Evolutionary conservation across 1,284 basidiomycete genomes (phyloP), one percentile per base, ranked within the genome.

Genomic region (Pyrrhoderma lamaoense): DNA sequence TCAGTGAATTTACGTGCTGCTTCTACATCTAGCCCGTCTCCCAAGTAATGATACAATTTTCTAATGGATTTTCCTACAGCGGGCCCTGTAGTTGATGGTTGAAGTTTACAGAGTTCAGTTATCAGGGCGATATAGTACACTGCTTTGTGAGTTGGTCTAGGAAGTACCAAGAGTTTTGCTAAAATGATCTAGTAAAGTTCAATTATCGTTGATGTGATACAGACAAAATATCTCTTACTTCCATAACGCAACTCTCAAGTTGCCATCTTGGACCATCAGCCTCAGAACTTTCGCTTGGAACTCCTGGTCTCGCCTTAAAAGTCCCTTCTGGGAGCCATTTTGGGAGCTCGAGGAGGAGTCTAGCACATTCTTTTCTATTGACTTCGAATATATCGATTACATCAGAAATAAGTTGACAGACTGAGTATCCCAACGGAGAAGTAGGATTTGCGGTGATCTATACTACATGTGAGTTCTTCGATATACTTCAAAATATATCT

Each of bases 51-150:
- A 63, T 96, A 99, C 13, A 98, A 67, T 61, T 85, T 88, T 47
- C 96, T 79, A 58, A 98, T 93, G 2, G 89, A 91, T 64, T 96
- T 92, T 48, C 96, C 96, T 9, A 99, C 89, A 1, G 94, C 93
- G 0, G 95, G 96, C 3, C 96, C 96, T 38, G 96, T 85, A 0
- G 92, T 96, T 16, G 79, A 76, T 0, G 95, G 93, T 1, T 90
- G 89, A 8, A 94, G 72, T 62, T 94, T 93, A 68, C 94, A 97
- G 3, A 99, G 74, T 64, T 99, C 96, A 14, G 92, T 89, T 54
- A 99, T 86, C 46, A 99, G 73, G 2, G 87, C 74, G 53, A 87
- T 83, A 65, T 97, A 93, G 67, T 96, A 99, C 16, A 94, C 73
- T 0, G 87, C 73, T 61, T 86, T 88, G 61, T 89, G 81, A 0